These are phyloP conservation scores for Botryotinia narcissicola DNA, from an alignment of 2,329 filamentous ascomycete genomes.

Conservation along the genomic window DNA sequence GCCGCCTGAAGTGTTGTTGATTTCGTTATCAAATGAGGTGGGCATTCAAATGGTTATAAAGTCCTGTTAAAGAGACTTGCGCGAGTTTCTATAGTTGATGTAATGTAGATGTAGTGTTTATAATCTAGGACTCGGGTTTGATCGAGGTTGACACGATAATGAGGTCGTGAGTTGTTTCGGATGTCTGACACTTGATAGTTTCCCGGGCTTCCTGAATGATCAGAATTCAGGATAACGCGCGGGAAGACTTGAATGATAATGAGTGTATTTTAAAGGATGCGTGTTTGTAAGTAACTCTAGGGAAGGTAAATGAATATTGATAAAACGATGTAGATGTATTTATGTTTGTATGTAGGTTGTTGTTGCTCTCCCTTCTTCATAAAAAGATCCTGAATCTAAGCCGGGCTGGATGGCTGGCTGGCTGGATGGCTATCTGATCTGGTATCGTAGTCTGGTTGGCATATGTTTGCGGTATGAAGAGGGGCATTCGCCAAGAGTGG, in stretches of 20 bases:
- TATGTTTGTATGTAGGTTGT: slow-evolving; percentile 15
- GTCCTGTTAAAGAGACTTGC: background rate
- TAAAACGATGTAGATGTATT: slow-evolving; percentile 15
- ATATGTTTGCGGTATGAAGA: slow-evolving; percentile 17
- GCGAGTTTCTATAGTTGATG: background rate
- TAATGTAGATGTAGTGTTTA: slow-evolving; percentile 1
- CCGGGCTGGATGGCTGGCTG: background rate
- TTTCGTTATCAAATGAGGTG: slow-evolving; percentile 39
- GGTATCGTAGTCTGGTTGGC: background rate
- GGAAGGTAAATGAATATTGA: background rate
- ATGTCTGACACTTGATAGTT: slow-evolving; percentile 13
- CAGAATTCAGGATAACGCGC: slow-evolving; percentile 32
- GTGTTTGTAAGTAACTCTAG: background rate
- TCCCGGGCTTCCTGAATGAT: slow-evolving; percentile 32
- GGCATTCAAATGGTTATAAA: slow-evolving; percentile 39
- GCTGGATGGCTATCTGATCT: background rate
- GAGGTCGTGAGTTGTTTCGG: slow-evolving; percentile 20
- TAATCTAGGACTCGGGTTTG: slow-evolving; percentile 20
- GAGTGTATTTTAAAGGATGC: background rate
- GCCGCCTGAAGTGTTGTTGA: slow-evolving; percentile 27
- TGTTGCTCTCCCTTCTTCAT: slow-evolving; percentile 13
- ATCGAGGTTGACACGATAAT: slow-evolving; percentile 9
- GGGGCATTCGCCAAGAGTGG: slow-evolving; percentile 17
- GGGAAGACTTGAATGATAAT: slow-evolving; percentile 21
- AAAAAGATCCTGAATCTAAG: slow-evolving; percentile 20